These are phyloP conservation scores for Carex scoparia DNA, from an alignment of 176 grass and related monocot species.

Conservation along the genomic window DNA sequence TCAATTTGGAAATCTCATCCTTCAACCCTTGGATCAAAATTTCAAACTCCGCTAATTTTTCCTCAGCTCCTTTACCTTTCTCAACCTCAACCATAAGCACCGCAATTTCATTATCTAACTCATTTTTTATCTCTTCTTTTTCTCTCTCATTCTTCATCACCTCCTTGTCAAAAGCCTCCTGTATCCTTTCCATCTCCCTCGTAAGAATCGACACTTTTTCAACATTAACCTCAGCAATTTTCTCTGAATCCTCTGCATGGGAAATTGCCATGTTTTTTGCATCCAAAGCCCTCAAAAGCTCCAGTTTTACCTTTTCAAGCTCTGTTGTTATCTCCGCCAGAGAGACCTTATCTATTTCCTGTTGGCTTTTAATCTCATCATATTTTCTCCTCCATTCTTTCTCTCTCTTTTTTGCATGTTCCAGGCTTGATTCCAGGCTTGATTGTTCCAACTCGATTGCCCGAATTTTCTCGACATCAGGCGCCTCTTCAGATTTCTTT, in stretches of 20 bases:
- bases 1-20: conserved; percentile 37
- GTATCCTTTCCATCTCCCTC: conserved; percentile 46
- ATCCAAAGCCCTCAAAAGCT: conserved; percentile 51
- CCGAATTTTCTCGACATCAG: conserved; percentile 25
- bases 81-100: conserved; percentile 41
- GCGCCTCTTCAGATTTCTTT: conserved; percentile 35
- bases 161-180: conserved; percentile 47
- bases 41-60: conserved; percentile 40
- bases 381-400: conserved; percentile 58
- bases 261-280: conserved; percentile 58
- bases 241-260: conserved; percentile 55
- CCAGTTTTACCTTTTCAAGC: conserved; percentile 62
- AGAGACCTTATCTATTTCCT: conserved; percentile 33
- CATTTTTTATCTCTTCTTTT: conserved; percentile 29
- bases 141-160: conserved; percentile 34
- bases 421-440: conserved; percentile 23
- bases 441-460: conserved; percentile 25
- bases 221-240: conserved; percentile 45
- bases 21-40: conserved; percentile 40
- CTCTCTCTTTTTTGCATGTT: conserved; percentile 43
- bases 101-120: conserved; percentile 40
- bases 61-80: conserved; percentile 42
- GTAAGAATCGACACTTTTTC: conserved; percentile 47
- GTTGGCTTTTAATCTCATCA: conserved; percentile 54
- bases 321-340: conserved; percentile 47